These are phyloP conservation scores for Kregervanrija delftensis DNA, from an alignment of 805 yeast species.

Conservation along the genomic window DNA sequence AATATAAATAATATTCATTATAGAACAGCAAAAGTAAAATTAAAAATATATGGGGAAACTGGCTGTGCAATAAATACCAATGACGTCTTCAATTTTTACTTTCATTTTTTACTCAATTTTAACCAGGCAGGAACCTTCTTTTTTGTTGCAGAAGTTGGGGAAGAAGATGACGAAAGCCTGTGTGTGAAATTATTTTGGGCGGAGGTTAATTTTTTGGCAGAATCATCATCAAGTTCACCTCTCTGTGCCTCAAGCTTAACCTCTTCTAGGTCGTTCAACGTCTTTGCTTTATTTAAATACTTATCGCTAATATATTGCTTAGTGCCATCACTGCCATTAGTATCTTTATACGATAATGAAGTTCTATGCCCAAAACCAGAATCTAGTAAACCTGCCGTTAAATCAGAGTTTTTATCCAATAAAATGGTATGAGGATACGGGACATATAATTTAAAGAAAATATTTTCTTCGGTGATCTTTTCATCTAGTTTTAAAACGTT, in stretches of 20 bases:
- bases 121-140: constrained; percentile 29
- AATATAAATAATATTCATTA: too few relatives aligned
- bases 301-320: constrained; percentile 19
- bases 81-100: too few relatives aligned
- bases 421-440: constrained; percentile 42
- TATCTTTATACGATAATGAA: constrained; percentile 17
- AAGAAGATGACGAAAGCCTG: neutral
- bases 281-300: constrained; percentile 18
- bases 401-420: constrained; percentile 14
- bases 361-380: constrained; percentile 35
- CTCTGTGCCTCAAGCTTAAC: constrained; percentile 15
- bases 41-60: too few relatives aligned
- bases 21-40: too few relatives aligned
- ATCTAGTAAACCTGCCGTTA: constrained; percentile 29
- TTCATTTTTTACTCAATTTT: constrained; percentile 23
- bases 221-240: constrained; percentile 6
- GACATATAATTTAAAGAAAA: constrained; percentile 29
- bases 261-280: constrained; percentile 20
- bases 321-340: constrained; percentile 5
- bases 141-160: neutral
- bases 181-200: neutral
- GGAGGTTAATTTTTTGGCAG: neutral
- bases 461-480: constrained; percentile 18
- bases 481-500: constrained; percentile 26
- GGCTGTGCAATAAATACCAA: too few relatives aligned